Conservation (phyloP, 1,284 basidiomycete species). For the Irpex sp. region DNA sequence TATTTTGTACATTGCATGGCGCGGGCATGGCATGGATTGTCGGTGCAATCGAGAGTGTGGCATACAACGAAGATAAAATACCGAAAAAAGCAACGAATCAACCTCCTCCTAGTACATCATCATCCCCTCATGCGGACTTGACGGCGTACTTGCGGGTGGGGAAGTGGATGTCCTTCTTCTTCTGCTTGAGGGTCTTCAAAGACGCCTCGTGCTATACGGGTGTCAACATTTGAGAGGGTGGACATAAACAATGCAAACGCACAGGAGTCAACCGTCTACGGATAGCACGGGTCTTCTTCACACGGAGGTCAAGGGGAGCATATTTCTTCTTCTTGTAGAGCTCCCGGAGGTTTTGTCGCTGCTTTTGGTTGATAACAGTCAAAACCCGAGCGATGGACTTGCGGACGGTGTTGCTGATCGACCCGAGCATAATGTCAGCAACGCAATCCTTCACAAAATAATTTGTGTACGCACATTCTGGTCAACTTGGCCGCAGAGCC, state of each 20-base stretch:
- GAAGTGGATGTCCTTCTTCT: constrained; percentile 94
- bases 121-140: constrained; percentile 58
- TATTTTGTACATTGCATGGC: constrained; percentile 17
- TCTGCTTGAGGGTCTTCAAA: constrained; percentile 85
- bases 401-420: constrained; percentile 86
- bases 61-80: constrained; percentile 35
- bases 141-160: constrained; percentile 82
- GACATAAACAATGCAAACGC: constrained; percentile 20
- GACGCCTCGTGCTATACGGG: constrained; percentile 68
- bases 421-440: constrained; percentile 1
- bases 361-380: constrained; percentile 99
- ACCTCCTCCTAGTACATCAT: constrained; percentile 14
- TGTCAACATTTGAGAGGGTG: background rate
- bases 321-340: constrained; percentile 99
- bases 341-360: constrained; percentile 94
- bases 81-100: constrained; percentile 26
- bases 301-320: constrained; percentile 94
- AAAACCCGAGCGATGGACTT: constrained; percentile 98
- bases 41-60: constrained; percentile 34
- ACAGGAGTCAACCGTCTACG: constrained; percentile 92
- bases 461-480: constrained; percentile 80
- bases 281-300: constrained; percentile 98
- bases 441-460: background rate
- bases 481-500: constrained; percentile 95
- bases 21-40: constrained; percentile 30